Percentiles rank a stretch among this genome's conserved stretches.
phyloP scores from a whole-genome alignment of 1,139 yeast genomes.

The Arxiozyma heterogenica region DNA sequence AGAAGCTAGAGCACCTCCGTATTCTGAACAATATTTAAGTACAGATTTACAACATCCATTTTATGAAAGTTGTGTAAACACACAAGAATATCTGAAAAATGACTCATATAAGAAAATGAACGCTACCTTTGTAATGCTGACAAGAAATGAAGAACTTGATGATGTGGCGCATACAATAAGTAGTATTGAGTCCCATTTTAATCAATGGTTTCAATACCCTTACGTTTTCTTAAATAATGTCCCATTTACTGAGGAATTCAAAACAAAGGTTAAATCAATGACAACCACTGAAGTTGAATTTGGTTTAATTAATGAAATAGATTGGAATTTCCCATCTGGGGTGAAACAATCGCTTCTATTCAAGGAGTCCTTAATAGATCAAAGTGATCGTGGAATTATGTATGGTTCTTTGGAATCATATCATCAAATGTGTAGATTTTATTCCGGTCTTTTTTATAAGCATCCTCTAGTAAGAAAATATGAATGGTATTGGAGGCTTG shows the following conservation, averaged over 20 bases:
- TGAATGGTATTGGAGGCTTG: conserved; percentile 93
- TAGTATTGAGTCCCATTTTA: conserved; percentile 74
- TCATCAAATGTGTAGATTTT: conserved; percentile 60
- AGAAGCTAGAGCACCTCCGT: not conserved
- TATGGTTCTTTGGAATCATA: conserved; percentile 74
- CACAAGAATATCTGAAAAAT: conserved; percentile 25
- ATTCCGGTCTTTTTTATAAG: conserved; percentile 67
- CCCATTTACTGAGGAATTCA: conserved; percentile 58
- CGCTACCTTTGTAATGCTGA: conserved; percentile 74
- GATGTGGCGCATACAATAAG: conserved; percentile 62
- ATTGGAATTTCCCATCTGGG: conserved; percentile 30
- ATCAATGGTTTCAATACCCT: conserved; percentile 85
- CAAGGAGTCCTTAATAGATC: conserved; percentile 45
- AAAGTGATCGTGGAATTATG: conserved; percentile 71
- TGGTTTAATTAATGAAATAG: conserved; percentile 19
- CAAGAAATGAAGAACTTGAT: conserved; percentile 63
- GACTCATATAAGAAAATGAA: conserved; percentile 40
- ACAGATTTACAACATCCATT: conserved; percentile 32
- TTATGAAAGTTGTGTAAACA: conserved; percentile 42
- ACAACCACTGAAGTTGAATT: conserved; percentile 40
- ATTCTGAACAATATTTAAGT: conserved; percentile 13
- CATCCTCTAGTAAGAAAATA: conserved; percentile 57
- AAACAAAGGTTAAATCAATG: conserved; percentile 37
- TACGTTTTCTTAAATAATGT: conserved; percentile 81
- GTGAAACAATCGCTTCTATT: conserved; percentile 28